Base-by-base conservation (phyloP, 306 rosid species). In the Cicer arietinum region DNA sequence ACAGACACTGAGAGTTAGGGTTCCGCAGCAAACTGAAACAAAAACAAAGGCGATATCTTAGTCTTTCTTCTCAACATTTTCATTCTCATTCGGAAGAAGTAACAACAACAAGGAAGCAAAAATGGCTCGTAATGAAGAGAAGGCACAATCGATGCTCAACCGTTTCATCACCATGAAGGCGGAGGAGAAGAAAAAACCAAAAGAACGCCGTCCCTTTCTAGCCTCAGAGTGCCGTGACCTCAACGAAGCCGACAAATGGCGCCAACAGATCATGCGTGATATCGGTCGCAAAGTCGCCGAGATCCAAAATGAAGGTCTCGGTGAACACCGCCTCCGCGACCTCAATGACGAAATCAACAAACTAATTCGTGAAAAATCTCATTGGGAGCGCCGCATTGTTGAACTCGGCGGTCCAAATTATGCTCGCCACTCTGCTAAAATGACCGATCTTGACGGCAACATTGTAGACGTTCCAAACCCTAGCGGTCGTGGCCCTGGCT, bases 201-300 rank as follows among this genome's bases (percentile, higher is more conserved):
- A 89, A 43, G 97, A 94, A 41, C 88, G 88, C 2, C 85, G 88
- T 1, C 88, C 88, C 7, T 85, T 76, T 86, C 90, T 94, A 0
- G 95, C 97, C 20, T 91, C 98, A 9, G 97, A 94, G 64, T 94
- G 98, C 77, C 96, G 97, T 4, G 98, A 94, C 82, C 96, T 91
- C 10, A 91, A 96, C 2, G 98, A 91, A 50, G 97, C 98, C 0
- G 92, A 92, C 83, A 88, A 81, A 75, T 91, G 98, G 97, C 94
- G 96, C 25, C 95, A 88, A 69, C 96, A 91, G 43, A 94, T 94
- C 80, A 88, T 94, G 92, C 91, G 96, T 1, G 98, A 94, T 75
- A 89, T 94, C 56, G 98, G 97, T n/a, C 94, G 91, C 12, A 94
- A 94, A 50, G 98, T 91, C 63, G 92, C 98, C n/a, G 98, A 94